These are phyloP conservation scores for Aurifilum marmelostoma DNA, from an alignment of 2,329 filamentous ascomycete genomes.

Conservation along the genomic window DNA sequence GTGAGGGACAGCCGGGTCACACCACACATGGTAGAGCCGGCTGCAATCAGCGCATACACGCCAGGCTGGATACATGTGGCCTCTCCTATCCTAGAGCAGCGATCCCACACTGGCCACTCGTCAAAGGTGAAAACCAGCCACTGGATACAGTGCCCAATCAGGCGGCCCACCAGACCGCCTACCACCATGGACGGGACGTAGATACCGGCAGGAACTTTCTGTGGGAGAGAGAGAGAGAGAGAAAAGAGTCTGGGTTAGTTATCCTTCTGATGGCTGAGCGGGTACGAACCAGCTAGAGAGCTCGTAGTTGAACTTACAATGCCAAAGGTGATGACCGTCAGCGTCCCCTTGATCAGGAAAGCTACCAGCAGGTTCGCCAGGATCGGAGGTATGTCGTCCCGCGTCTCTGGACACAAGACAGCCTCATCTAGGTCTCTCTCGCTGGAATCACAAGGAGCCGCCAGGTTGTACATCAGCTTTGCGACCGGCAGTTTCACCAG, in stretches of 20 bases:
- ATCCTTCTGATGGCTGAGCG: neutral
- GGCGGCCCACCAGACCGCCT: conserved; percentile 85
- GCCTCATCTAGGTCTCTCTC: conserved; percentile 64
- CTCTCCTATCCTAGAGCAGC: conserved; percentile 70
- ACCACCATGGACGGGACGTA: conserved; percentile 99
- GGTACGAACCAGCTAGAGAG: no score
- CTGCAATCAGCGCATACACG: conserved; percentile 94
- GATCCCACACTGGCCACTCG: conserved; percentile 71
- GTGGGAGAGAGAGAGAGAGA: conserved; percentile 3
- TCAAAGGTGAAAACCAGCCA: conserved; percentile 77
- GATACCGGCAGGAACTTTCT: conserved; percentile 93
- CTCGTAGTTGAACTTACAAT: conserved; percentile 57
- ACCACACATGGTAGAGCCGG: conserved; percentile 96
- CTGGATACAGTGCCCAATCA: conserved; percentile 84
- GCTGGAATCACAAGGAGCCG: conserved; percentile 80
- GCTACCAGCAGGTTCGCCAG: conserved; percentile 73
- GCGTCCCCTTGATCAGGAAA: conserved; percentile 84
- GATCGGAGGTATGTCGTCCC: conserved; percentile 80
- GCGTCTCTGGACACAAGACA: conserved; percentile 75
- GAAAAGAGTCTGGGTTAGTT: no score
- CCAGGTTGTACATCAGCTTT: conserved; percentile 86
- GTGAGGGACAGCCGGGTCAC: conserved; percentile 94
- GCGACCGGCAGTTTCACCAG: conserved; percentile 89
- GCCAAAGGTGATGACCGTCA: conserved; percentile 91
- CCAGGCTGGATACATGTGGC: conserved; percentile 91